Evolutionary conservation across 2,329 filamentous ascomycete genomes (phyloP).

Genomic region (Alternaria viburni): DNA sequence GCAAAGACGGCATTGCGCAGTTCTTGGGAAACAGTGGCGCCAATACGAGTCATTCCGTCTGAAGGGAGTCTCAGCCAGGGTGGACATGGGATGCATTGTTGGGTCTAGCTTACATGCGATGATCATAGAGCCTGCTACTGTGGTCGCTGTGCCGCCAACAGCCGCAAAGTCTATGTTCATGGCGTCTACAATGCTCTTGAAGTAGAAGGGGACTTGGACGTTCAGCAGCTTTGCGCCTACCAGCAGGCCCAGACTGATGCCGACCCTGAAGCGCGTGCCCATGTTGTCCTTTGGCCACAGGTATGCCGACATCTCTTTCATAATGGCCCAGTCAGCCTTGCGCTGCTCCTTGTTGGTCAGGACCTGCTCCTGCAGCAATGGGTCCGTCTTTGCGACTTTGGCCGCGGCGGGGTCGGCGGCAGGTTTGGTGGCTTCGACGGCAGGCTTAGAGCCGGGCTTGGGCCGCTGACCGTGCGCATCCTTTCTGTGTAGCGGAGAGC

Average conservation of each 20-base stretch:
- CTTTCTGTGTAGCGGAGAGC: conserved; percentile 53
- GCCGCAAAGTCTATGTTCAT: conserved; percentile 96
- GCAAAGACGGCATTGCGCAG: conserved; percentile 95
- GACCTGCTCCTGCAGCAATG: conserved; percentile 68
- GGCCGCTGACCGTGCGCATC: conserved; percentile 47
- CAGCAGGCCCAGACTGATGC: conserved; percentile 80
- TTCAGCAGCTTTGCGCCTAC: conserved; percentile 91
- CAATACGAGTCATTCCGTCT: conserved; percentile 86
- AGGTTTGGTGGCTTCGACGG: conserved; percentile 30
- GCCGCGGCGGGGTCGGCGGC: conserved; percentile 20
- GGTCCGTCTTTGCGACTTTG: conserved; percentile 36
- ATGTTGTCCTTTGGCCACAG: conserved; percentile 92
- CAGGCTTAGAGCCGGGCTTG: conserved; percentile 30
- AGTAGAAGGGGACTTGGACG: conserved; percentile 98
- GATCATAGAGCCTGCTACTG: conserved; percentile 90
- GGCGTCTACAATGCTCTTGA: conserved; percentile 95
- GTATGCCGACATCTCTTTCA: conserved; percentile 96
- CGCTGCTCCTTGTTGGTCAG: conserved; percentile 83
- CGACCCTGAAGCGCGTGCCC: conserved; percentile 82
- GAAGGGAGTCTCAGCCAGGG: conserved; percentile 24
- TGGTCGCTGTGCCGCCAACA: conserved; percentile 85
- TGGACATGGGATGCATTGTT: conserved; percentile 8
- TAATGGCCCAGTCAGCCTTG: conserved; percentile 97
- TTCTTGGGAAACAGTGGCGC: conserved; percentile 90
- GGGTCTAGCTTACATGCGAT: conserved; percentile 69